Evolutionary conservation across 495 filamentous ascomycete species (phyloP), one percentile per base, ranked within the genome.

Genomic region (Penicillium flavigenum): DNA sequence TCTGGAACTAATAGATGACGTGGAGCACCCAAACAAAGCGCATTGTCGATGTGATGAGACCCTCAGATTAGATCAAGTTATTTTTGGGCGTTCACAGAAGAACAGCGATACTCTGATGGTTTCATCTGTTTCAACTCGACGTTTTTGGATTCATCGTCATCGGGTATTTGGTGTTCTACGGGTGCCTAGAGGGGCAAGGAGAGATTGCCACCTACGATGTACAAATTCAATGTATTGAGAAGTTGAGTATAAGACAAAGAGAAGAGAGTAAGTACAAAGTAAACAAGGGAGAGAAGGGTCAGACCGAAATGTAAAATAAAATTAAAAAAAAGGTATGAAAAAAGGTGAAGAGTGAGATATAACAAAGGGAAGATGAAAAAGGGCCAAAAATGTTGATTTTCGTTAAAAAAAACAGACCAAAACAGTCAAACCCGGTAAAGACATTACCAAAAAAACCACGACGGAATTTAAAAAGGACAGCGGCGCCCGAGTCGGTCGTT

Each of bases 41-140:
- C 29, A 47, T 24, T 47, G 16, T 24, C 14, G n/a, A 5, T 46
- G 48, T 14, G n/a, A 39, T 39, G 44, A 46, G 20, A 58, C 56
- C 54, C 55, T 82, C 79, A 79, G 79, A 82, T 82, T 82, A 82
- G 79, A 82, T 82, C 79, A 82, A 82, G 79, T 80, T 67, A 75
- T 75, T 78, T 75, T 75, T 60, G 51, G 58, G 54, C 76, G 75
- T 54, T 78, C 79, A 81, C 55, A 63, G 68, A 76, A 60, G 61
- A 59, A 32, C 61, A 64, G 70, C 73, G 76, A 79, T 79, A 77
- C 78, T n/a, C 72, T 66, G 63, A 50, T 42, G 67, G 65, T 67
- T 54, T 72, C 66, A 52, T 58, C 67, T 64, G 71, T 45, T 60
- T 61, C 61, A 39, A 51, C 73, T 70, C 76, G 65, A 60, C 66